Percentiles rank a stretch among this genome's conserved stretches.
Conservation (phyloP, 1,284 basidiomycete species). For the Ceratorhiza oryzae-sativae region DNA sequence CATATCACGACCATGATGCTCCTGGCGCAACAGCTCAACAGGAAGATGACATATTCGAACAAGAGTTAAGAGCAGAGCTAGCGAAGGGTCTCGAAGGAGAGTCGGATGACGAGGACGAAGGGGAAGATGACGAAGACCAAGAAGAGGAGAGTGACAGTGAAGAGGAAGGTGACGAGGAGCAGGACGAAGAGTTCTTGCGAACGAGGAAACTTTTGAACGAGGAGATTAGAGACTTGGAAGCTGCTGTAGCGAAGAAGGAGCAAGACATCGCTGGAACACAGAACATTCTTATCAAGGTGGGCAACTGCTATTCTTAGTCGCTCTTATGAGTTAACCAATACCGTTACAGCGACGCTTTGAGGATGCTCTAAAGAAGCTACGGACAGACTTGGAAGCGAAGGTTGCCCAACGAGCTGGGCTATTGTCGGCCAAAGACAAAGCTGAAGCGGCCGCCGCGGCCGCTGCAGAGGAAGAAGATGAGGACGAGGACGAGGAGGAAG, state of each 20-base stretch:
- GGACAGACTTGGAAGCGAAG: slow-evolving; percentile 87
- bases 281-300: slow-evolving; percentile 86
- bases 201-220: slow-evolving; percentile 83
- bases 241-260: slow-evolving; percentile 86
- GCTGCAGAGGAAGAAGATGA: slow-evolving; percentile 27
- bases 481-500: slow-evolving; percentile 31
- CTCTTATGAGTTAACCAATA: slow-evolving; percentile 5
- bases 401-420: slow-evolving; percentile 66
- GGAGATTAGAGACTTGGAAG: slow-evolving; percentile 89
- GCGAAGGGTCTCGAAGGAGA: slow-evolving; percentile 33
- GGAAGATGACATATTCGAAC: slow-evolving; percentile 34
- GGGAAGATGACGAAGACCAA: slow-evolving; percentile 64
- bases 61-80: slow-evolving; percentile 28
- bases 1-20: slow-evolving; percentile 31
- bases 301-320: background rate
- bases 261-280: slow-evolving; percentile 84
- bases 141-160: slow-evolving; percentile 70
- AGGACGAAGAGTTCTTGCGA: slow-evolving; percentile 67
- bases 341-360: slow-evolving; percentile 84
- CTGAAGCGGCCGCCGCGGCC: slow-evolving; percentile 14
- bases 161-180: slow-evolving; percentile 73
- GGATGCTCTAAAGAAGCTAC: slow-evolving; percentile 87
- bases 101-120: slow-evolving; percentile 54
- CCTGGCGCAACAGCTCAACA: slow-evolving; percentile 17
- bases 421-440: slow-evolving; percentile 35